Evolutionary conservation across 768 basidiomycete genomes (phyloP), one percentile per base, ranked within the genome.

Genomic region (Kondoa subrosea): DNA sequence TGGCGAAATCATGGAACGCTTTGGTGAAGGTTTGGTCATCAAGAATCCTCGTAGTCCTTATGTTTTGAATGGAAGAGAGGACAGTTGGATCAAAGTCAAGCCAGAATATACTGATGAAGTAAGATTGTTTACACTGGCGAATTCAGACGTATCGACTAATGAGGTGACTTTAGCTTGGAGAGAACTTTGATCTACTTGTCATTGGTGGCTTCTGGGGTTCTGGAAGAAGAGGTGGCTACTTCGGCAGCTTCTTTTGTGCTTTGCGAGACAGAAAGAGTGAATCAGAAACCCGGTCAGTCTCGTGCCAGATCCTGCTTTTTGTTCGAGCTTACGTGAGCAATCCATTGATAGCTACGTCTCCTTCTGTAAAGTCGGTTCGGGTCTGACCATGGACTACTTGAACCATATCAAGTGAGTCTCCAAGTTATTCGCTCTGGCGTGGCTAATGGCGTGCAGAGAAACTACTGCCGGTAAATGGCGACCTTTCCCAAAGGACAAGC

Each of bases 201-300:
- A 84, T 97, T 34, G 89, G 89, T 86, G 74, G 71, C 85, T 73
- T 66, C 8, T 50, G 67, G 34, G 95, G 95, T 2, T 83, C 82
- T 61, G 86, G 95, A 17, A 84, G 84, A 69, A 85, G 93, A 26
- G 85, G 87, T 17, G 92, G 92, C 57, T 88, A 88, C 31, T 86
- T 93, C 17, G 91, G 91, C 1, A 88, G 88, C 4, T 81, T 96
- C 14, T 81, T 99, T 31, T 91, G 91, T 73, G 93, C 89, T n/a
- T 64, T 69, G 8, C 56, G 67, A 17, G 61, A 69, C 57, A 86
- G 90, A 71, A 87, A 88, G 76, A 79, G 85, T 66, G 80, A 81
- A 34, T 66, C 76, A 21, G 83, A 84, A 66, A 84, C 83, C 66
- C 86, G 83, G 70, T 82, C 81, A 3, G 85, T 89, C 72, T 70